Base-by-base conservation (phyloP, 1,284 basidiomycete genomes). In the Apiotrichum gamsii region DNA sequence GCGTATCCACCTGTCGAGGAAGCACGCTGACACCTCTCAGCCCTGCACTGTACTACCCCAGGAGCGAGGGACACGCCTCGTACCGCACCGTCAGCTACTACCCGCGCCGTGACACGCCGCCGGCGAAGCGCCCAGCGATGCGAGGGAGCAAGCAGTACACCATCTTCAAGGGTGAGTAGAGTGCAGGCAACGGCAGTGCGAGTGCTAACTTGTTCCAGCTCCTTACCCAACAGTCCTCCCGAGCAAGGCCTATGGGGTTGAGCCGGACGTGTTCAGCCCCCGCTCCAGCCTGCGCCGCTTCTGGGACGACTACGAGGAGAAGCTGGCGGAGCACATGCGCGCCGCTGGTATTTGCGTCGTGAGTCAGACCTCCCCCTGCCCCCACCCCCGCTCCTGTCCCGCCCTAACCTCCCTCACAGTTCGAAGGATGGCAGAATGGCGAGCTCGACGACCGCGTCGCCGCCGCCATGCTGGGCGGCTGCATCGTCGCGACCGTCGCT, bases 381-480 rank as follows among this genome's bases (percentile, higher is more conserved):
- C 3, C 28, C 21, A 24, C 10, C 15, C 16, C 33, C 37, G 31
- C 24, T 32, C 16, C 16, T 41, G n/a, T 30, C 8, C 8, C 4
- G 3, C 33, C 14, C n/a, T n/a, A n/a, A n/a, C n/a, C n/a, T n/a
- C n/a, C n/a, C 11, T 28, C 15, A 8, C 36, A 63, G 60, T 65
- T 65, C 43, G 65, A 65, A 28, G 57, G 50, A 4, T 67, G 63
- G 65, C 25, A 52, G 18, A 31, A 56, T 10, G 65, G 63, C 8
- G 18, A 53, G 6, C 24, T 64, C 3, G 60, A 62, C 33, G 51
- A 54, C n/a, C 35, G 60, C n/a, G 56, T 66, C 35, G 58, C 54
- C 2, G 45, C 64, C 40, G 65, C 65, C 10, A 60, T 69, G 59
- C 43, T 67, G 5, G 57, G 64, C 1, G 67, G 65, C 1, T 69